Percentiles rank a stretch among this genome's conserved stretches.
Conservation (phyloP, 352 stramenopile species). For the Globisporangium iwayamae region DNA sequence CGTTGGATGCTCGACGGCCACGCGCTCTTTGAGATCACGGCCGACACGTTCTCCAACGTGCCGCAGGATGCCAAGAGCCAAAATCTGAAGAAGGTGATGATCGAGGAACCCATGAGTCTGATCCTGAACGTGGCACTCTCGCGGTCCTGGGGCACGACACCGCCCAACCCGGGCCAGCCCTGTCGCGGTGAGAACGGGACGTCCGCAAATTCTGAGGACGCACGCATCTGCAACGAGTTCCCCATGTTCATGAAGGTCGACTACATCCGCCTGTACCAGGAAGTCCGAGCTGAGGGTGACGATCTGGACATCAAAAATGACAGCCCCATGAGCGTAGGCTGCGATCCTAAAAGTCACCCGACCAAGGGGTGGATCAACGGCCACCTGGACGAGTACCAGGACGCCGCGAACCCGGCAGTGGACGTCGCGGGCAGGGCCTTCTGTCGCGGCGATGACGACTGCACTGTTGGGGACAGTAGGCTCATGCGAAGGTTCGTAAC, state of each 20-base stretch:
- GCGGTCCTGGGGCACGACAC: slow-evolving; percentile 74
- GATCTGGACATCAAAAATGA: slow-evolving; percentile 30
- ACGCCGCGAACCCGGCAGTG: slow-evolving; percentile 36
- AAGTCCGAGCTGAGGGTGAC: slow-evolving; percentile 27
- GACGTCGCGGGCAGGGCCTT: slow-evolving; percentile 46
- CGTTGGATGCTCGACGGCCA: slow-evolving; percentile 63
- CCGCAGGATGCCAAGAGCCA: slow-evolving; percentile 38
- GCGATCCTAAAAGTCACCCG: slow-evolving; percentile 51
- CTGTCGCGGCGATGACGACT: slow-evolving; percentile 52
- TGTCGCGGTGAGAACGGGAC: slow-evolving; percentile 48
- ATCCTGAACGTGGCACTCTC: slow-evolving; percentile 93
- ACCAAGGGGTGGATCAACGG: slow-evolving; percentile 64
- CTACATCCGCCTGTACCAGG: slow-evolving; percentile 70
- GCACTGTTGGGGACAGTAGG: slow-evolving; percentile 33
- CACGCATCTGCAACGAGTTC: slow-evolving; percentile 62
- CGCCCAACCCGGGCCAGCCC: slow-evolving; percentile 38
- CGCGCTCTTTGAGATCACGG: slow-evolving; percentile 60
- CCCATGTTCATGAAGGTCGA: slow-evolving; percentile 77
- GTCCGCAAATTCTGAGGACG: slow-evolving; percentile 22
- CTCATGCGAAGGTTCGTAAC: slow-evolving; percentile 26
- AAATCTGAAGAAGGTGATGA: slow-evolving; percentile 63
- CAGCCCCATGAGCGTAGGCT: slow-evolving; percentile 53
- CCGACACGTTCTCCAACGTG: slow-evolving; percentile 44
- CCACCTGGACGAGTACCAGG: slow-evolving; percentile 57
- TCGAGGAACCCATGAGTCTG: slow-evolving; percentile 91